Evolutionary conservation across 1,284 basidiomycete genomes (phyloP), one percentile per base, ranked within the genome.

Genomic region (Tranzscheliella williamsii): DNA sequence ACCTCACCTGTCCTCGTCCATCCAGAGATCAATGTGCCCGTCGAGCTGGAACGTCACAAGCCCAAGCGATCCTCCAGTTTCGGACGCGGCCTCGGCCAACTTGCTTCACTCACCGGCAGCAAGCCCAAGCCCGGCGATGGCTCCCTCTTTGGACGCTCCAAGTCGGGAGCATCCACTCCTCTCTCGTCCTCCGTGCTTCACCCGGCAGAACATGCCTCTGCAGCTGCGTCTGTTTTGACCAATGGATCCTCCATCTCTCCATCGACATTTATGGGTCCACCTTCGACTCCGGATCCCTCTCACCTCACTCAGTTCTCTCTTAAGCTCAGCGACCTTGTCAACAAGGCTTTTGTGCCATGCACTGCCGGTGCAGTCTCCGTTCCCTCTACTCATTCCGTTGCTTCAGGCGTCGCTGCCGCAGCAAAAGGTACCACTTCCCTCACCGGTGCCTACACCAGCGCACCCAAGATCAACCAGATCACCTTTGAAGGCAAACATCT

Each of bases 271-370:
- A 66, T 64, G 61, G 55, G 44, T 38, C 61, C 61, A 5, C 61
- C 61, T 22, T 51, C 51, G 18, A 55, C 55, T 12, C 61, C 61
- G 11, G 73, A 76, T 27, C 60, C 74, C 6, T 65, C 67, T 4
- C 74, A 72, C 36, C 53, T 75, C 31, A 68, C 69, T 7, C 70
- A 76, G 23, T 75, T 72, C 45, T 64, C 66, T 2, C 58, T 76
- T 9, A 51, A 50, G 24, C 57, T 76, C 22, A 74, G 66, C 42
- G 74, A 76, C 31, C 67, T 76, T 20, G 70, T 75, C 33, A 76
- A 75, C 60, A 67, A 70, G 43, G 68, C 72, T 18, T 74, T 76
- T 43, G 49, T 66, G 2, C 60, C 73, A 3, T 69, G 66, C 52
- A 42, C 52, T 16, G 47, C 43, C 2, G 56, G 37, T 21, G 36